Percentiles rank a stretch among this genome's conserved stretches.
Evolutionary conservation across 1,139 yeast species (phyloP).

Genomic region (Zhuliangozyma blackwelliae): DNA sequence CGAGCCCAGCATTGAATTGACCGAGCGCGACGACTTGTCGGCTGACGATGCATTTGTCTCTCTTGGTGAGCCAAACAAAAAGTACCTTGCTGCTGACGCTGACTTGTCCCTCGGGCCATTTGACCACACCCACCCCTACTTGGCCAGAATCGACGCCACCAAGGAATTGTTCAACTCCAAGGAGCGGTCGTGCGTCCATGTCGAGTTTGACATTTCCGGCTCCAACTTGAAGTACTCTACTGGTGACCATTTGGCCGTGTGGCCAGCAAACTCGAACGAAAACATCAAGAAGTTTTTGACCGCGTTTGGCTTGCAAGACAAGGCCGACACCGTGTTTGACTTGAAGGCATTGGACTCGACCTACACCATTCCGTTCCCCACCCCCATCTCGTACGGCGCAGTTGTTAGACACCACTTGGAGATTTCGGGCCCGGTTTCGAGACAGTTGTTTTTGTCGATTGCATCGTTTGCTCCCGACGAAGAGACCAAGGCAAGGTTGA

Average conservation of each 20-base stretch:
- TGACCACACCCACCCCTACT: slow-evolving; percentile 76
- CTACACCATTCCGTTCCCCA: slow-evolving; percentile 69
- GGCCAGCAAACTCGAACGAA: slow-evolving; percentile 88
- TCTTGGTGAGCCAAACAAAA: slow-evolving; percentile 78
- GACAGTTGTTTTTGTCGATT: slow-evolving; percentile 77
- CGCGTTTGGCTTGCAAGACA: slow-evolving; percentile 57
- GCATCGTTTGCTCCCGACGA: slow-evolving; percentile 79
- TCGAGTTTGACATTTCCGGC: slow-evolving; percentile 76
- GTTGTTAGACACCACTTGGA: slow-evolving; percentile 84
- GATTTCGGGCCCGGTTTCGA: slow-evolving; percentile 88
- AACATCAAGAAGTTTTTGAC: slow-evolving; percentile 61
- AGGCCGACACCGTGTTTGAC: slow-evolving; percentile 54
- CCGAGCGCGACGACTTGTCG: slow-evolving; percentile 25
- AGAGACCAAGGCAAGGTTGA: slow-evolving; percentile 48
- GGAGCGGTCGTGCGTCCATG: slow-evolving; percentile 80
- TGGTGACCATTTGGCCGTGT: slow-evolving; percentile 92
- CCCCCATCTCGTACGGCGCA: slow-evolving; percentile 87
- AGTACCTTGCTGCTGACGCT: slow-evolving; percentile 46
- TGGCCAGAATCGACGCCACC: slow-evolving; percentile 62
- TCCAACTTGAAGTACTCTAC: slow-evolving; percentile 82
- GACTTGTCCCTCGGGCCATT: slow-evolving; percentile 69
- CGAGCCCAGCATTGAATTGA: slow-evolving; percentile 65
- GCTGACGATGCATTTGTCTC: slow-evolving; percentile 48
- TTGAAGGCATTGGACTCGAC: slow-evolving; percentile 75
- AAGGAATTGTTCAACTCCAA: slow-evolving; percentile 67